Base-by-base conservation (phyloP, 192 early-diverging fungal species). In the Coemansia pectinata region DNA sequence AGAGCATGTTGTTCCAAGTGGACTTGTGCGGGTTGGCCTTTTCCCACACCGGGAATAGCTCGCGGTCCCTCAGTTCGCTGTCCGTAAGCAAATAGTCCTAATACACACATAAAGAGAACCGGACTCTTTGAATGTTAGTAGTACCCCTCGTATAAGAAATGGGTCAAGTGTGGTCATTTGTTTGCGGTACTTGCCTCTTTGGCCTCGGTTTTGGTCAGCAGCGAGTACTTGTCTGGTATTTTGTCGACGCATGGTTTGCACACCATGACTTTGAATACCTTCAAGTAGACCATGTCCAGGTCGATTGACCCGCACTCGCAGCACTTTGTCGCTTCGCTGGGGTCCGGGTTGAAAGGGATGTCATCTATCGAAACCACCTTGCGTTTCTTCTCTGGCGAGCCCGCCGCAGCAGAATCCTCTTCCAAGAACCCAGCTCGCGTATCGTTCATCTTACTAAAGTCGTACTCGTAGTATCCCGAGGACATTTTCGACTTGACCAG, bases 1-100 rank as follows among this genome's bases (percentile, higher is more conserved):
- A 81, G 75, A 95, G 88, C 97, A 99, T 99, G 80, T 95, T 95
- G 83, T 94, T 94, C 90, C 95, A 99, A 2, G 94, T 96, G 0
- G 92, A 88, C 68, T 97, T 98, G 69, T 92, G 93, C 29, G 97
- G 97, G 71, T 99, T 99, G 31, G 95, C 90, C 67, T 92, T 90
- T 38, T 91, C 88, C 91, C 94, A 96, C 47, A 86, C 84, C 0
- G 94, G 93, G 27, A 99, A 86, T 42, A 89, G 70, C 17, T 88
- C 87, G 5, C 74, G 72, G 74, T 97, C 96, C 7, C 89, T 83
- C n/a, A 98, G 81, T 83, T 98, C 96, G 86, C 93, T 89, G 70
- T 99, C 97, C 0, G 96, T 98, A 58, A 99, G 78, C 10, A 99
- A 78, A 74, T 99, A 99, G 70, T 99, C 97, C 83, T 58, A 48